Percentiles rank a stretch among this genome's conserved stretches.
Conservation (phyloP, 2,329 filamentous ascomycete genomes). For the Lithohypha guttulata region DNA sequence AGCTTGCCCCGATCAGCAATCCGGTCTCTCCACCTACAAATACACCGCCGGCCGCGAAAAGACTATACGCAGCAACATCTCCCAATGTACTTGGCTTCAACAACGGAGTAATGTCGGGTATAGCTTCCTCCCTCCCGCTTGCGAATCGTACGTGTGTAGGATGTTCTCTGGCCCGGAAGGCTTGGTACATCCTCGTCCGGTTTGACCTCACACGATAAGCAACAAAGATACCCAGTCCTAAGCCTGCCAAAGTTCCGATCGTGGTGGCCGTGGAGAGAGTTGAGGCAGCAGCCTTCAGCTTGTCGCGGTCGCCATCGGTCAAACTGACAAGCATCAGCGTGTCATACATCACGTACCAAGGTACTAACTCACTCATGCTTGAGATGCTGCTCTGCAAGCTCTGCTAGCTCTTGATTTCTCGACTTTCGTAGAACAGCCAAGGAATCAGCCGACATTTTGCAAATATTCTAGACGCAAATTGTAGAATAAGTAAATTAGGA, state of each 20-base stretch:
- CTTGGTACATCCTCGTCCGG: conserved; percentile 49
- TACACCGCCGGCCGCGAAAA: conserved; percentile 51
- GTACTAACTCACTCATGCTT: conserved; percentile 39
- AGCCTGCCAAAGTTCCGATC: conserved; percentile 49
- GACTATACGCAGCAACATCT: conserved; percentile 52
- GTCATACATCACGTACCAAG: conserved; percentile 1
- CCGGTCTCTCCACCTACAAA: conserved; percentile 55
- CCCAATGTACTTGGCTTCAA: conserved; percentile 48
- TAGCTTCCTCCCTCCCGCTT: conserved; percentile 47
- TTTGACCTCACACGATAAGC: conserved; percentile 47
- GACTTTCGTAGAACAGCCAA: conserved; percentile 38
- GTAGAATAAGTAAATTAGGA: too few relatives aligned
- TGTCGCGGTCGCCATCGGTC: conserved; percentile 47
- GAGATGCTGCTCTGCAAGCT: conserved; percentile 48
- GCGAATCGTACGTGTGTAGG: conserved; percentile 53
- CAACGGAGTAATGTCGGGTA: conserved; percentile 51
- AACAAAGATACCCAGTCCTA: conserved; percentile 48
- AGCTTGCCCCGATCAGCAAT: conserved; percentile 45
- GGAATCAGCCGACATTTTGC: conserved; percentile 34
- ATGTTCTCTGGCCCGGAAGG: conserved; percentile 50
- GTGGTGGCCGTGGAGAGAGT: conserved; percentile 46
- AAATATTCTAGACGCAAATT: too few relatives aligned
- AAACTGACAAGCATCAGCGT: conserved; percentile 28
- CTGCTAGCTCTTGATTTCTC: conserved; percentile 40
- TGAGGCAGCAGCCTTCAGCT: conserved; percentile 44